phyloP scores from a whole-genome alignment of 306 rosid species.

The Vigna trinervia region DNA sequence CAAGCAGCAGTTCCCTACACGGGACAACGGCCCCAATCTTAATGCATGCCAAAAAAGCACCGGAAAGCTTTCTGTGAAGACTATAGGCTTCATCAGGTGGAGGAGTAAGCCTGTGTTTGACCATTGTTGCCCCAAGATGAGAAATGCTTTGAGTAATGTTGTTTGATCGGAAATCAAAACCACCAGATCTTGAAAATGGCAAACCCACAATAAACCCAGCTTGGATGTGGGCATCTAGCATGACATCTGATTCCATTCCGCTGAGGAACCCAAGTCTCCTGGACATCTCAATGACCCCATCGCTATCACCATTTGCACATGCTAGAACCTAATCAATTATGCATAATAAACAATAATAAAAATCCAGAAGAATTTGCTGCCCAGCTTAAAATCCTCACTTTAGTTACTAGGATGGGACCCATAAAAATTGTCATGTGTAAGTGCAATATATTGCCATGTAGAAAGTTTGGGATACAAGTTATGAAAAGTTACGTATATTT shows the following conservation, averaged over 20 bases:
- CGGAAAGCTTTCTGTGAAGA: slow-evolving; percentile 93
- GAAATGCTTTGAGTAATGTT: slow-evolving; percentile 77
- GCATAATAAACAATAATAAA: slow-evolving; percentile 10
- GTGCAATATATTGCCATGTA: background rate
- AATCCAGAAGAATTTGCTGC: slow-evolving; percentile 27
- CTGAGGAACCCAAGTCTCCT: slow-evolving; percentile 87
- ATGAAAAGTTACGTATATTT: background rate
- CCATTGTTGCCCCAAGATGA: slow-evolving; percentile 91
- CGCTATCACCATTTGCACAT: slow-evolving; percentile 77
- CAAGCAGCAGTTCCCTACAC: slow-evolving; percentile 77
- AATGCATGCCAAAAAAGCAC: slow-evolving; percentile 93
- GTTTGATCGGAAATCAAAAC: slow-evolving; percentile 70
- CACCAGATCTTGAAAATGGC: slow-evolving; percentile 79
- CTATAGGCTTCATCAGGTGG: slow-evolving; percentile 97
- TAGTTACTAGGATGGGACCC: background rate
- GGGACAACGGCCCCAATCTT: slow-evolving; percentile 91
- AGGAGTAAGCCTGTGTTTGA: slow-evolving; percentile 91
- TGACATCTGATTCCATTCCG: slow-evolving; percentile 85
- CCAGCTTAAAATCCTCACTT: slow-evolving; percentile 12
- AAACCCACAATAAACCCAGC: slow-evolving; percentile 94
- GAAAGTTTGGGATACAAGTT: background rate
- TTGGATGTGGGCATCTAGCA: slow-evolving; percentile 95
- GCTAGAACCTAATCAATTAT: slow-evolving; percentile 73
- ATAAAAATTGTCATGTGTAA: background rate
- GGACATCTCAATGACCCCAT: slow-evolving; percentile 85